phyloP scores from a whole-genome alignment of 495 filamentous ascomycete species.

The Tuber aestivum region DNA sequence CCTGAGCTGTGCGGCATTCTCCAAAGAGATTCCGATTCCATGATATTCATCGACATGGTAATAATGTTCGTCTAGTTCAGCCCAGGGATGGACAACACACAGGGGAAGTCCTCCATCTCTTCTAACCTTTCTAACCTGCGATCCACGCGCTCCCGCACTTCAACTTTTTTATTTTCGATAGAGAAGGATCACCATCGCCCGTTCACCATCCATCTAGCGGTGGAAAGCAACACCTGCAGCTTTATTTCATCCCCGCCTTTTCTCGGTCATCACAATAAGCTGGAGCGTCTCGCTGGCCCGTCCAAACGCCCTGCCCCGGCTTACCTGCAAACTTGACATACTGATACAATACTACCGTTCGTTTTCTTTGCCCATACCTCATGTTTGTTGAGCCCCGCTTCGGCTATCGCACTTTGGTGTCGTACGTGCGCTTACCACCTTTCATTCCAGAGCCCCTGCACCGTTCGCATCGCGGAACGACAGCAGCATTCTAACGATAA shows the following conservation, averaged over 20 bases:
- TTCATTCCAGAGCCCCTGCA: background rate
- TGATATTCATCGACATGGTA: background rate
- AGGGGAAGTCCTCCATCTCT: background rate
- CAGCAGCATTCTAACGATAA: constrained; percentile 16
- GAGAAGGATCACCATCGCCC: background rate
- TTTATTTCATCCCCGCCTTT: background rate
- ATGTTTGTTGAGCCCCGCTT: constrained; percentile 1
- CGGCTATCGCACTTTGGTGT: background rate
- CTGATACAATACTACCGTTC: background rate
- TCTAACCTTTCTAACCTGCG: background rate
- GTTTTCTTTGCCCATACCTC: background rate
- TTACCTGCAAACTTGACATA: background rate
- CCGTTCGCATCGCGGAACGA: background rate
- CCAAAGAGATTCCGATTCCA: background rate
- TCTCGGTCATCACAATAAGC: background rate
- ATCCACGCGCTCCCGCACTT: background rate
- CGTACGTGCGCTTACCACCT: background rate
- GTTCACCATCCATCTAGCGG: background rate
- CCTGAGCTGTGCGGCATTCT: background rate
- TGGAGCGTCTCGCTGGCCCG: background rate
- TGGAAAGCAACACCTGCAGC: background rate
- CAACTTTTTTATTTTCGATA: background rate
- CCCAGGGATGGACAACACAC: background rate
- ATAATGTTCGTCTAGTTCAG: background rate
- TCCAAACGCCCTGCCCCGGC: background rate